These are phyloP conservation scores for Cochlearia excelsa DNA, from an alignment of 345 rosid genomes.

Conservation along the genomic window DNA sequence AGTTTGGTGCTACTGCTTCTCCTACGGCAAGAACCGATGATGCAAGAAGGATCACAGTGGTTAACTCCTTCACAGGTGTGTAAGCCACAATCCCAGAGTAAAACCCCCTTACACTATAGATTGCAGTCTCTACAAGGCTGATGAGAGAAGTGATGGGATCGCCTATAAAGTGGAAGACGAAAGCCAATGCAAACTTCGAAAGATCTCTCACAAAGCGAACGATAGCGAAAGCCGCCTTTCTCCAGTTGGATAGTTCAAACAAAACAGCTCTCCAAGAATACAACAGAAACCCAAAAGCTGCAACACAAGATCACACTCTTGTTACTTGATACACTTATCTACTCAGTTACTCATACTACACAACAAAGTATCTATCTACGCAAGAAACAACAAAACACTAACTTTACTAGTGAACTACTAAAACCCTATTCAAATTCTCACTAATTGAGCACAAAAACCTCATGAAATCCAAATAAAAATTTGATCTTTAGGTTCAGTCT, in stretches of 20 bases:
- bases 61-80: slow-evolving; percentile 70
- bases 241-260: slow-evolving; percentile 77
- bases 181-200: slow-evolving; percentile 56
- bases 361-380: too few species aligned
- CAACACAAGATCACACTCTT: slow-evolving; percentile 33
- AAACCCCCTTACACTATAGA: slow-evolving; percentile 53
- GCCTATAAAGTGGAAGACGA: slow-evolving; percentile 68
- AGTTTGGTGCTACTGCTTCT: slow-evolving; percentile 68
- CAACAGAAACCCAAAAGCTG: slow-evolving; percentile 69
- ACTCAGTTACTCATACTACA: too few species aligned
- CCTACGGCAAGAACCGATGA: slow-evolving; percentile 73
- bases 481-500: too few species aligned
- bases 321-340: too few species aligned
- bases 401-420: too few species aligned
- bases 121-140: slow-evolving; percentile 49
- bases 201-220: slow-evolving; percentile 55
- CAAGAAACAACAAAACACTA: too few species aligned
- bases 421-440: too few species aligned
- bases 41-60: slow-evolving; percentile 56
- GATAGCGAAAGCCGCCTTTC: slow-evolving; percentile 42
- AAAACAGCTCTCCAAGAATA: slow-evolving; percentile 87
- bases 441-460: too few species aligned
- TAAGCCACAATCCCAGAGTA: slow-evolving; percentile 69
- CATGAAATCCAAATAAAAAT: too few species aligned
- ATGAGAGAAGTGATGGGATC: slow-evolving; percentile 67